Evolutionary conservation across 148 eudicot species (phyloP).

Genomic region (Chenopodium album): DNA sequence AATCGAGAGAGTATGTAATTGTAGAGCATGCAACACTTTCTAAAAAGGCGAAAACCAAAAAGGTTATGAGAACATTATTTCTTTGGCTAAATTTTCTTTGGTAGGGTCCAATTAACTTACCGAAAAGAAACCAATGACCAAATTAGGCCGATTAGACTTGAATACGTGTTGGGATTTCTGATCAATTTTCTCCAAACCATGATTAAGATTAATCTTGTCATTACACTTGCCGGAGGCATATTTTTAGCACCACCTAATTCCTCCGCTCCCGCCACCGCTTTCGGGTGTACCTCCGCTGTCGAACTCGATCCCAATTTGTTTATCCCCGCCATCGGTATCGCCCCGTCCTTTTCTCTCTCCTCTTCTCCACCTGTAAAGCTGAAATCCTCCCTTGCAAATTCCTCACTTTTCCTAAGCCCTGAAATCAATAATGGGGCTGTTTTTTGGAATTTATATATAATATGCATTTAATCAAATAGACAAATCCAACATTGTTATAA

Average conservation of each 20-base stretch:
- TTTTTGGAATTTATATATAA: neutral
- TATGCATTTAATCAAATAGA: no score
- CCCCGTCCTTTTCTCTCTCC: constrained; percentile 43
- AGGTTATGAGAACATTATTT: constrained; percentile 11
- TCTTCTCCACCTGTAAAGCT: constrained; percentile 47
- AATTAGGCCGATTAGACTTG: constrained; percentile 70
- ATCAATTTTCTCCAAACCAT: constrained; percentile 84
- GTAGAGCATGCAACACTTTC: neutral
- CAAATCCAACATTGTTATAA: no score
- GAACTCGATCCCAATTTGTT: constrained; percentile 64
- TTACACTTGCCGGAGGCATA: constrained; percentile 91
- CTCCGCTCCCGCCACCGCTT: constrained; percentile 28
- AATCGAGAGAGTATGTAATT: neutral
- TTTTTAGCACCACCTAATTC: constrained; percentile 43
- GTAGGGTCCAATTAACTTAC: constrained; percentile 33
- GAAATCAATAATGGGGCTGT: constrained; percentile 4
- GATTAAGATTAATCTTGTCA: constrained; percentile 76
- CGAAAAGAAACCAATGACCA: constrained; percentile 70
- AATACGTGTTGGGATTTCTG: constrained; percentile 83
- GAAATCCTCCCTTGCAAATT: constrained; percentile 54
- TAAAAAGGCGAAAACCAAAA: constrained; percentile 2
- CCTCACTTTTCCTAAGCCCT: constrained; percentile 47
- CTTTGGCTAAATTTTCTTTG: constrained; percentile 18
- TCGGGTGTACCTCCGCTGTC: constrained; percentile 53
- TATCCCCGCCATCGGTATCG: constrained; percentile 31